Conservation (phyloP, 768 basidiomycete species). For the Phaffia australis region DNA sequence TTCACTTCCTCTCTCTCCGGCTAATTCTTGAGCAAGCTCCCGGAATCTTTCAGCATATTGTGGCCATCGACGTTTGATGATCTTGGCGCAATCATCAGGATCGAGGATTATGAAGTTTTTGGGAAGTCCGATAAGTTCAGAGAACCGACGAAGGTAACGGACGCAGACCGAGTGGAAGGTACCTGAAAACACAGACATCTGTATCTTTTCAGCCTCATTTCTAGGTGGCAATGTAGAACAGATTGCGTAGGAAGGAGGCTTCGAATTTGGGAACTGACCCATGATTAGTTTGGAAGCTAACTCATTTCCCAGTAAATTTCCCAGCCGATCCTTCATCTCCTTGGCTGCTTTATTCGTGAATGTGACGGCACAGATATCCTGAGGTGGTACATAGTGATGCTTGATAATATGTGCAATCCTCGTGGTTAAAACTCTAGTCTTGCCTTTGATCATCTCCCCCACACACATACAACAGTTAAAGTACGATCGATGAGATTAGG, state of each 20-base stretch:
- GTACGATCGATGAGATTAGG: too few species aligned
- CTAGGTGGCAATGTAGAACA: too few species aligned
- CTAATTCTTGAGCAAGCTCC: too few species aligned
- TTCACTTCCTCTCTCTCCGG: slow-evolving; percentile 41
- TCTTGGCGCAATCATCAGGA: slow-evolving; percentile 69
- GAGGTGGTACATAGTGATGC: slow-evolving; percentile 46
- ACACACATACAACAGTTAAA: too few species aligned
- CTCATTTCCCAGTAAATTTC: slow-evolving; percentile 55
- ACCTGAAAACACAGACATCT: slow-evolving; percentile 42
- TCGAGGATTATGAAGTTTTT: slow-evolving; percentile 75
- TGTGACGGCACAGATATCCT: slow-evolving; percentile 66
- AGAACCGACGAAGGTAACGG: slow-evolving; percentile 54
- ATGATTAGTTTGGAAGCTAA: slow-evolving; percentile 46
- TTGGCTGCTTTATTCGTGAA: slow-evolving; percentile 86
- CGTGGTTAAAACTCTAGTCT: slow-evolving; percentile 51
- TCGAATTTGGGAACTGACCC: slow-evolving; percentile 34
- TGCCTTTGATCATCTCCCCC: slow-evolving; percentile 23
- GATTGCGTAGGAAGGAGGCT: too few species aligned
- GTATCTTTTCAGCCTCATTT: too few species aligned
- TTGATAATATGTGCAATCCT: slow-evolving; percentile 58
- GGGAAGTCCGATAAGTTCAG: slow-evolving; percentile 48
- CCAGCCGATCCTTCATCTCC: slow-evolving; percentile 68
- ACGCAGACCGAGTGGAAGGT: slow-evolving; percentile 66
- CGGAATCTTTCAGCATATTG: too few species aligned
- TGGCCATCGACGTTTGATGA: slow-evolving; percentile 39